Evolutionary conservation across 2,329 filamentous ascomycete species (phyloP).

Genomic region (Ilyonectria sp.): DNA sequence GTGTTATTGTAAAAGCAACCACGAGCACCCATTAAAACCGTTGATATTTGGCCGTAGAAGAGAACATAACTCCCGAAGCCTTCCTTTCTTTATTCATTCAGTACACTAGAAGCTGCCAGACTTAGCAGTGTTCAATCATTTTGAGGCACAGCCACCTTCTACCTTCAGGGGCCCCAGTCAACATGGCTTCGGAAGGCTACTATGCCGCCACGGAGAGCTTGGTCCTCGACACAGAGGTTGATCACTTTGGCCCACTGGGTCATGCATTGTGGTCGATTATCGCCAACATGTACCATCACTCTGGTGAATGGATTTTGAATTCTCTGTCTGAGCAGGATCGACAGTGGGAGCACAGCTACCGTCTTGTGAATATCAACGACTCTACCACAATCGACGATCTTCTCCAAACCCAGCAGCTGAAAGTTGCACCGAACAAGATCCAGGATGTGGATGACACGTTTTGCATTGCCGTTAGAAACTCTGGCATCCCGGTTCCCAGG

Average conservation of each 20-base stretch:
- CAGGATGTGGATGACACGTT: background rate
- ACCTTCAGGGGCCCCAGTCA: background rate
- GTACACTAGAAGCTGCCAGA: background rate
- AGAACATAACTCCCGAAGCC: too few species aligned
- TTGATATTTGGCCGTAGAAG: too few species aligned
- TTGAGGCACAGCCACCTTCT: constrained; percentile 7
- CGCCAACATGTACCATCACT: constrained; percentile 23
- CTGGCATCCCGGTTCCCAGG: background rate
- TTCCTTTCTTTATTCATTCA: too few species aligned
- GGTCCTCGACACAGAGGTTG: constrained; percentile 19
- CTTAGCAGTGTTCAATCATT: constrained; percentile 9
- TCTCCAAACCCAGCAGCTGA: constrained; percentile 1
- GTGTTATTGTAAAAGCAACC: too few species aligned
- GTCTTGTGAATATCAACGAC: constrained; percentile 15
- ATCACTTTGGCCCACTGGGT: constrained; percentile 22
- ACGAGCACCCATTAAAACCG: too few species aligned
- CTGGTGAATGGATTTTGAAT: constrained; percentile 29
- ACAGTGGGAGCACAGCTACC: constrained; percentile 20
- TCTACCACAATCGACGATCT: constrained; percentile 16
- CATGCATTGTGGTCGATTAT: constrained; percentile 28
- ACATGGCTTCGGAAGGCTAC: constrained; percentile 18
- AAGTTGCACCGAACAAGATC: background rate
- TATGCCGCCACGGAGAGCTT: constrained; percentile 22
- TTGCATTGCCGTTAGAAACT: background rate
- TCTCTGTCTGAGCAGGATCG: constrained; percentile 21